phyloP scores from a whole-genome alignment of 305 asterid species.

The Ruellia speciosa region DNA sequence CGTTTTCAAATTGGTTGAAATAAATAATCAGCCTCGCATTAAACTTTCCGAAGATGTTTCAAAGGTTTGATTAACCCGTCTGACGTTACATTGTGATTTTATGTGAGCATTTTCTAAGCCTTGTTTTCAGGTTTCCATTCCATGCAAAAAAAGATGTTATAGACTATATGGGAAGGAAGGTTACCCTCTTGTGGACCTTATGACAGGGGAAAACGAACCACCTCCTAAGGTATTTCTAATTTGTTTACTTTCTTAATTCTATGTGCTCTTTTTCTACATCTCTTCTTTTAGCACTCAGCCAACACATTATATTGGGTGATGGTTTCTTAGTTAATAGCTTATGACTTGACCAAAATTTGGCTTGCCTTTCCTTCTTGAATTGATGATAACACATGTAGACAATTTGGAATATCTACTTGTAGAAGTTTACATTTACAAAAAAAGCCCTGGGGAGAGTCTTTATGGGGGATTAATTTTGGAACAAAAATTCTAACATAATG shows the following conservation, averaged over 20 bases:
- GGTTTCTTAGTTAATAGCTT: no score
- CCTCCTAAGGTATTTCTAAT: constrained; percentile 64
- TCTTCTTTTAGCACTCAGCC: no score
- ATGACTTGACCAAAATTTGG: no score
- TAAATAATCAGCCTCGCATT: constrained; percentile 92
- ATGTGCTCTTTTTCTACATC: not conserved
- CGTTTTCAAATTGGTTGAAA: constrained; percentile 95
- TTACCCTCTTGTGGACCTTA: constrained; percentile 89
- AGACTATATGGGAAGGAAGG: constrained; percentile 94
- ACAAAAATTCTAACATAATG: not conserved
- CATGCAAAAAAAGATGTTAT: constrained; percentile 91
- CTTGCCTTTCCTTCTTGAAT: no score
- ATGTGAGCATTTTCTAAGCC: constrained; percentile 18
- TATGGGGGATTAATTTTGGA: not conserved
- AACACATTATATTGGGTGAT: no score
- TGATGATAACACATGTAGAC: no score
- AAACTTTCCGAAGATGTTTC: constrained; percentile 97
- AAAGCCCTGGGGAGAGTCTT: constrained; percentile 1
- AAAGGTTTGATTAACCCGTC: constrained; percentile 51
- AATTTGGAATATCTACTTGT: no score
- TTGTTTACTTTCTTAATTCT: not conserved
- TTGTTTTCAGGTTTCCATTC: constrained; percentile 78
- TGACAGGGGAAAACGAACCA: constrained; percentile 86
- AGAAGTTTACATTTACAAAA: not conserved
- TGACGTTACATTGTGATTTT: constrained; percentile 13